These are phyloP conservation scores for Chrysophaeum taylorii DNA, from an alignment of 352 stramenopile genomes.

Conservation along the genomic window DNA sequence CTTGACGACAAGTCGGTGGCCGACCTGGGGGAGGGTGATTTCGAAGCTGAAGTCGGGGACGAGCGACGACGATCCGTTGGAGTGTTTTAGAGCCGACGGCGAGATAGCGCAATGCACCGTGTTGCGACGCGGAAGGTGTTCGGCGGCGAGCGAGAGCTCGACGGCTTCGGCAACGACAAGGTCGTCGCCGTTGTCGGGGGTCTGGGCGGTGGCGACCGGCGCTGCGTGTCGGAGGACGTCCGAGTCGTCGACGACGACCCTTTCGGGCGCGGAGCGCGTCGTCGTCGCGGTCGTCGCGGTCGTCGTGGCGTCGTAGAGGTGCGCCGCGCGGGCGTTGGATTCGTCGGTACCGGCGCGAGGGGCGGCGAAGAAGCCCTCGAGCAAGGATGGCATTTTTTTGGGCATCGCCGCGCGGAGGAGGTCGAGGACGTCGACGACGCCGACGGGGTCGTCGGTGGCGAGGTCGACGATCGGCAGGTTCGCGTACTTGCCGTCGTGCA, in stretches of 20 bases:
- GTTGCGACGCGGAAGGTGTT: too few species aligned
- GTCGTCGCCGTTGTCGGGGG: too few species aligned
- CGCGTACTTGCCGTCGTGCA: constrained; percentile 64
- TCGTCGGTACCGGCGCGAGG: too few species aligned
- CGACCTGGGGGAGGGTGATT: neutral
- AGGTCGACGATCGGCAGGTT: constrained; percentile 63
- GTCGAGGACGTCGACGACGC: neutral
- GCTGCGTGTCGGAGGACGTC: too few species aligned
- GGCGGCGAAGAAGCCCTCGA: neutral
- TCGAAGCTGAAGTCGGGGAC: neutral
- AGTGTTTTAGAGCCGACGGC: too few species aligned
- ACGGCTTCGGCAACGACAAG: too few species aligned
- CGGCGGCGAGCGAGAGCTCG: too few species aligned
- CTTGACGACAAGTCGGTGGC: neutral
- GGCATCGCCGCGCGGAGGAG: neutral
- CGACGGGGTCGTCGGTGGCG: neutral
- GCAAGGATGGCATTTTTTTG: neutral
- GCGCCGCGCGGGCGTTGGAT: too few species aligned
- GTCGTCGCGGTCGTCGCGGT: neutral
- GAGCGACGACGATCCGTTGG: neutral
- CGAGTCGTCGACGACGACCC: too few species aligned
- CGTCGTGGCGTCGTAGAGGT: neutral
- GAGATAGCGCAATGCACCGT: too few species aligned
- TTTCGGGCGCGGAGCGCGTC: too few species aligned
- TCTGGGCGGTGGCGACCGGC: too few species aligned